Percentiles rank a stretch among this genome's conserved stretches.
These are phyloP conservation scores for Stromatinia cepivora DNA, from an alignment of 2,329 filamentous ascomycete genomes.

Conservation along the genomic window DNA sequence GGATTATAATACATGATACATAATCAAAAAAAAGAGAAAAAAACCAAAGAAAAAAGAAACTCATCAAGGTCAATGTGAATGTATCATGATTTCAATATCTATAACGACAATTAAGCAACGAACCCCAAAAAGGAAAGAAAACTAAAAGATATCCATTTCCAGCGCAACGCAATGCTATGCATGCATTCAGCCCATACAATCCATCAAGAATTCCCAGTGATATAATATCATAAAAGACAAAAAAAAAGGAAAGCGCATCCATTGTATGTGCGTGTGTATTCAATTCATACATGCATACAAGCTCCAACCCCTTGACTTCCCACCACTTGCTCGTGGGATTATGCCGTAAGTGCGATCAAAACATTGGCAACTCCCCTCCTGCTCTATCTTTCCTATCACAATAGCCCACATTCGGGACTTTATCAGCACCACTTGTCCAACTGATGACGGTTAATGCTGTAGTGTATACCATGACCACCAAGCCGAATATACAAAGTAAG, in stretches of 20 bases:
- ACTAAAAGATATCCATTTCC: slow-evolving; percentile 10
- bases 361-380: slow-evolving; percentile 10
- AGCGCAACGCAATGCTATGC: slow-evolving; percentile 20
- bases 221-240: slow-evolving; percentile 15
- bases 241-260: neutral
- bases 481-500: slow-evolving; percentile 74
- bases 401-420: slow-evolving; percentile 57
- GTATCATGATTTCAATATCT: neutral
- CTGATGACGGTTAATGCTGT: slow-evolving; percentile 82
- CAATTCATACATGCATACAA: slow-evolving; percentile 12
- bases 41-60: neutral
- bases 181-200: neutral
- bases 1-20: neutral
- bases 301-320: neutral
- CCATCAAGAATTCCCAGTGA: neutral
- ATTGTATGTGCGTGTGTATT: slow-evolving; percentile 6
- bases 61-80: neutral
- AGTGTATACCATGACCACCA: slow-evolving; percentile 88
- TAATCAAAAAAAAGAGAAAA: neutral
- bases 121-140: neutral
- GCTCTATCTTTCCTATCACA: slow-evolving; percentile 50
- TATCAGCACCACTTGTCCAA: slow-evolving; percentile 67
- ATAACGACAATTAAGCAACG: neutral
- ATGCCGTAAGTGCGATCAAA: neutral
- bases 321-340: slow-evolving; percentile 1